Conservation (phyloP, 192 early-diverging fungal genomes). For the Jimgerdemannia lactiflua region DNA sequence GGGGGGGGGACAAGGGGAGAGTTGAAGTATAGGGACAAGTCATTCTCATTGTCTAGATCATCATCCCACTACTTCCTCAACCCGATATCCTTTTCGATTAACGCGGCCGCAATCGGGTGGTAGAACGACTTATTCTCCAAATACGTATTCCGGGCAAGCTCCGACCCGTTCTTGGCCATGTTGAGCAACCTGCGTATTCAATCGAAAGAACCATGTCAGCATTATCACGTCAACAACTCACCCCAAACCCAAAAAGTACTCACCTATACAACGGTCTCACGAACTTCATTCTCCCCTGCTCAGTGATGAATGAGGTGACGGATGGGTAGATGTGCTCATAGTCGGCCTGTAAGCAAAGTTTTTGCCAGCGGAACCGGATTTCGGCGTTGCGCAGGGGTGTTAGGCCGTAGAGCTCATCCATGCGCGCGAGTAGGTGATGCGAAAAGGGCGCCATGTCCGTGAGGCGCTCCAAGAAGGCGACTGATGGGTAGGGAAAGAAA, state of each 20-base stretch:
- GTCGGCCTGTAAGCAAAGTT: slow-evolving; percentile 71
- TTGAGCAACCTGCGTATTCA: slow-evolving; percentile 42
- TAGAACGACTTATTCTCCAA: slow-evolving; percentile 75
- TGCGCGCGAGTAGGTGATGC: slow-evolving; percentile 52
- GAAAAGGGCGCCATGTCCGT: slow-evolving; percentile 59
- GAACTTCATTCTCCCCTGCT: slow-evolving; percentile 95
- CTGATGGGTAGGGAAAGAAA: slow-evolving; percentile 18
- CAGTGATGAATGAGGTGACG: slow-evolving; percentile 78
- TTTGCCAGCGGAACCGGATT: slow-evolving; percentile 85
- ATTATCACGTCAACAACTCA: not conserved
- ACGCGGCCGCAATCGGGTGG: slow-evolving; percentile 87
- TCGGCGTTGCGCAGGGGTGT: slow-evolving; percentile 77
- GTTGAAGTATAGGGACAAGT: too few species aligned
- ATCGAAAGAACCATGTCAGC: slow-evolving; percentile 5
- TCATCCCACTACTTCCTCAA: slow-evolving; percentile 14
- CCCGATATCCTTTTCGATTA: slow-evolving; percentile 89
- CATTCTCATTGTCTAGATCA: too few species aligned
- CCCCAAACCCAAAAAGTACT: not conserved
- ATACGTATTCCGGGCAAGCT: slow-evolving; percentile 81
- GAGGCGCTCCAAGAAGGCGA: slow-evolving; percentile 82
- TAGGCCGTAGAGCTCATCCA: slow-evolving; percentile 76
- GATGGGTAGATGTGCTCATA: slow-evolving; percentile 74
- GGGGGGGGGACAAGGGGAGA: too few species aligned
- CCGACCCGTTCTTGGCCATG: slow-evolving; percentile 64
- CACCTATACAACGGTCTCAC: slow-evolving; percentile 78